A percentile compares a stretch with the other conserved stretches of the same genome.
Evolutionary conservation across 1,284 basidiomycete species (phyloP).

Genomic region (Ganoderma multipileum): DNA sequence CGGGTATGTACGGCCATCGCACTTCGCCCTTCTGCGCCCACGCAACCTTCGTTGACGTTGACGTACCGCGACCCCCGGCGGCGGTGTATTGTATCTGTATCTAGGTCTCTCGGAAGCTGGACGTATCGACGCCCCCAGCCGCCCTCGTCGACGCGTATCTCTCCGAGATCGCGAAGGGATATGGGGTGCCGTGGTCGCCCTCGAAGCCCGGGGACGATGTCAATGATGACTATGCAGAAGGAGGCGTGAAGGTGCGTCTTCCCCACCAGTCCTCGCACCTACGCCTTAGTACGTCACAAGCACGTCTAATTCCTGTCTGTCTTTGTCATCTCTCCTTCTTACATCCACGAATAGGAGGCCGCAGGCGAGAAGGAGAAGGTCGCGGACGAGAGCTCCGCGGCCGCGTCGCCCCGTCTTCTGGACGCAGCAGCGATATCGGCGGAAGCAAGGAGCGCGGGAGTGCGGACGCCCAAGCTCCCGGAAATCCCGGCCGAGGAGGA

Average conservation of each 20-base stretch:
- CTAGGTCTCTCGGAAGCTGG: slow-evolving; percentile 78
- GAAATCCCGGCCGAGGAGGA: slow-evolving; percentile 55
- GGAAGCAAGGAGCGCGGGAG: slow-evolving; percentile 41
- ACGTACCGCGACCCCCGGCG: background rate
- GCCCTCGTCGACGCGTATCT: slow-evolving; percentile 90
- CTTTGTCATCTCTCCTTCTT: slow-evolving; percentile 5
- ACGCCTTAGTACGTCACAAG: slow-evolving; percentile 3
- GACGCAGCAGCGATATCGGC: slow-evolving; percentile 40
- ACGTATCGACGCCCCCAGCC: slow-evolving; percentile 70
- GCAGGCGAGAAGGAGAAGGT: slow-evolving; percentile 25
- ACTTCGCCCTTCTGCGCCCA: slow-evolving; percentile 1
- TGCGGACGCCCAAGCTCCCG: slow-evolving; percentile 49
- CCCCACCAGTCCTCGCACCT: background rate
- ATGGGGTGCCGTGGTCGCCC: slow-evolving; percentile 77
- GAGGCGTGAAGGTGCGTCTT: slow-evolving; percentile 44
- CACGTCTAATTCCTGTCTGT: slow-evolving; percentile 7
- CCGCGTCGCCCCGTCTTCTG: slow-evolving; percentile 32
- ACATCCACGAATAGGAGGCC: slow-evolving; percentile 21
- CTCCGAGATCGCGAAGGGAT: slow-evolving; percentile 87
- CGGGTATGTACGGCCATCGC: slow-evolving; percentile 56
- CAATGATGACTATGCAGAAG: slow-evolving; percentile 39
- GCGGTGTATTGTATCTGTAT: too few relatives aligned
- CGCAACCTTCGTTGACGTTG: slow-evolving; percentile 5
- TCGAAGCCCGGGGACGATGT: slow-evolving; percentile 37
- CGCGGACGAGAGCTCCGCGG: background rate